A percentile compares a stretch with the other conserved stretches of the same genome.
phyloP scores from a whole-genome alignment of 1,284 basidiomycete genomes.

The Naganishia albida region DNA sequence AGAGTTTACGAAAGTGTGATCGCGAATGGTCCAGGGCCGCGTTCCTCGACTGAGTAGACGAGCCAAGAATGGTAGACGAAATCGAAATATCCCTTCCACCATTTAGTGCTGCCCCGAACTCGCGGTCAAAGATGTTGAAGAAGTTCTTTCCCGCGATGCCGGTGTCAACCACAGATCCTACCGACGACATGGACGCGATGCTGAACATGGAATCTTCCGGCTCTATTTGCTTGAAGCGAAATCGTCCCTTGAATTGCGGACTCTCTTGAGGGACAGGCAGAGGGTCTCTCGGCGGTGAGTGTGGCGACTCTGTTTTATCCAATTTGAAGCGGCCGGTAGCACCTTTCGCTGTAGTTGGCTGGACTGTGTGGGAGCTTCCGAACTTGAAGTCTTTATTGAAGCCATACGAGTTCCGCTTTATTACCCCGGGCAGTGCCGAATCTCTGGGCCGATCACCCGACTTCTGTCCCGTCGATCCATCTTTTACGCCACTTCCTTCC shows the following conservation, averaged over 20 bases:
- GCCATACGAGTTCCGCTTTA: slow-evolving; percentile 20
- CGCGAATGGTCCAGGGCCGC: not conserved
- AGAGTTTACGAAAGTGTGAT: slow-evolving; percentile 5
- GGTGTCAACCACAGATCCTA: slow-evolving; percentile 66
- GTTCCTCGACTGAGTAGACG: not conserved
- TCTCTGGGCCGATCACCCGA: not conserved
- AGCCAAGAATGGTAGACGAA: not conserved
- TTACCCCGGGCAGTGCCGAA: not conserved
- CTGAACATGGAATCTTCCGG: slow-evolving; percentile 67
- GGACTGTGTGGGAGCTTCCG: not conserved
- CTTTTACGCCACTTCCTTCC: not conserved
- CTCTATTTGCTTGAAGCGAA: slow-evolving; percentile 15
- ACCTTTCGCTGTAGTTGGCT: no score
- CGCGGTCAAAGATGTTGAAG: slow-evolving; percentile 63
- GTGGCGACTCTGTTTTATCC: not conserved
- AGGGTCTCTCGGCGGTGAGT: slow-evolving; percentile 23
- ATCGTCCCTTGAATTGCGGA: not conserved
- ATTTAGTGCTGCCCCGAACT: slow-evolving; percentile 44
- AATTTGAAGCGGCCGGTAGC: not conserved
- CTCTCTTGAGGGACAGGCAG: slow-evolving; percentile 14
- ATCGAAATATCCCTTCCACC: not conserved
- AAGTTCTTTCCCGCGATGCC: slow-evolving; percentile 68
- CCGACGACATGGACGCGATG: slow-evolving; percentile 77
- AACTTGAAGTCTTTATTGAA: slow-evolving; percentile 33
- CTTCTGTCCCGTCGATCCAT: slow-evolving; percentile 4